Base-by-base conservation (phyloP, 345 rosid species). In the Lepidium aucheri region DNA sequence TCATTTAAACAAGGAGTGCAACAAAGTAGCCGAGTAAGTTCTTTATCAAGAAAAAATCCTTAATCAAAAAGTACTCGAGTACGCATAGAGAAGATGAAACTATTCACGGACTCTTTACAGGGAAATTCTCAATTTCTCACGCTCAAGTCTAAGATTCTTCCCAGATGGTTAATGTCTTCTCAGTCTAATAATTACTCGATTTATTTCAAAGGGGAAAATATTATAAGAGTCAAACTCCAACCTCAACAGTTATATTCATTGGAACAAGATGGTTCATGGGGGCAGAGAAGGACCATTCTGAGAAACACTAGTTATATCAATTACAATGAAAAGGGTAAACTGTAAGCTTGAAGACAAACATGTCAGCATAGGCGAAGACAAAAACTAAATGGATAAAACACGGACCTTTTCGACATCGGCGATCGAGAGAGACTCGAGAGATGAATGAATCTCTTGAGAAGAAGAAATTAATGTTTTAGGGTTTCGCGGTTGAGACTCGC, bases 401-500 rank as follows among this genome's bases (percentile, higher is more conserved):
- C 60, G 53, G 41, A 60, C 75, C 75, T 70, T 36, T 70, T 70
- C 63, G 75, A 70, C 69, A 70, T 70, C 49, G 68, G 62, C 45
- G 74, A 57, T 42, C 7, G 39, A 65, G 56, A 38, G 46, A 63
- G 47, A 28, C 14, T 12, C 26, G 18, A 14, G 50, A 16, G 10
- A 34, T 34, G 41, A 53, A 53, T 44, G 52, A 60, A 34, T 45
- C 47, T 61, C 32, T 53, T 39, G 47, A 1, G 26, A 4, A 20
- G 8, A 14, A 58, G 5, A 36, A 59, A 28, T 39, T 46, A 38
- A 50, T 24, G 36, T 17, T 26, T 20, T 65, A 65, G 38, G 63
- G 61, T 14, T 67, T 24, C 30, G 55, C 34, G 42, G 41, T 55
- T 35, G 60, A 20, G 51, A 45, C 30, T 26, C 13, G 16, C 22